Evolutionary conservation across 192 early-diverging fungal genomes (phyloP).

Genomic region (Podila epigama): DNA sequence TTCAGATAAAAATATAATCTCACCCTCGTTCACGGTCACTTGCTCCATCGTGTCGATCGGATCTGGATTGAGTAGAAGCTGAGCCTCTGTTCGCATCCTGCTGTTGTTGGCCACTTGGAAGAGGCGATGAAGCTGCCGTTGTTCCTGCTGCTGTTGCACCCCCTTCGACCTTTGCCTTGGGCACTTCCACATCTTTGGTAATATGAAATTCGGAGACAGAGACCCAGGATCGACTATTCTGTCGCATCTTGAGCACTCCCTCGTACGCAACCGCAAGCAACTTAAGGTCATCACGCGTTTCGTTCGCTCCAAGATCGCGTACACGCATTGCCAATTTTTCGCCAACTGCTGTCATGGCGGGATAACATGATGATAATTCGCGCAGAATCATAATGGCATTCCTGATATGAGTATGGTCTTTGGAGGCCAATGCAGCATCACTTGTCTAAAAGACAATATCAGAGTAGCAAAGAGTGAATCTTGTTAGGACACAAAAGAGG

Average conservation of each 20-base stretch:
- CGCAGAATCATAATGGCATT: conserved; percentile 80
- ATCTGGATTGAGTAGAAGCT: too few relatives aligned
- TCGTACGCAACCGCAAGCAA: conserved; percentile 67
- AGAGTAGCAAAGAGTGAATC: neutral
- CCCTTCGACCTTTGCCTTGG: neutral
- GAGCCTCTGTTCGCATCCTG: too few relatives aligned
- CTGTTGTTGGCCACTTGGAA: too few relatives aligned
- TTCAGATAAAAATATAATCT: too few relatives aligned
- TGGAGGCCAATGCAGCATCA: conserved; percentile 56
- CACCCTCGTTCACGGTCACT: neutral
- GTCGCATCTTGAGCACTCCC: conserved; percentile 42
- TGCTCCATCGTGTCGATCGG: neutral
- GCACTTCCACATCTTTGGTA: neutral
- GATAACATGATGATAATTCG: conserved; percentile 67
- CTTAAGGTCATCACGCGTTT: conserved; percentile 76
- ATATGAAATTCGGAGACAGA: conserved; percentile 25
- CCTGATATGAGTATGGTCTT: conserved; percentile 75
- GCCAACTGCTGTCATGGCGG: conserved; percentile 65
- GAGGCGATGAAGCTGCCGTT: neutral
- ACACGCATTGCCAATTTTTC: conserved; percentile 51
- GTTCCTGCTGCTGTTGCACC: neutral
- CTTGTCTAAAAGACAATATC: too few relatives aligned
- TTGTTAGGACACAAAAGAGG: conserved; percentile 1
- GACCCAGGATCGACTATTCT: conserved; percentile 25
- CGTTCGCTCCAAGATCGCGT: conserved; percentile 57